Evolutionary conservation across 768 basidiomycete genomes (phyloP).

Genomic region (Chiua virens): DNA sequence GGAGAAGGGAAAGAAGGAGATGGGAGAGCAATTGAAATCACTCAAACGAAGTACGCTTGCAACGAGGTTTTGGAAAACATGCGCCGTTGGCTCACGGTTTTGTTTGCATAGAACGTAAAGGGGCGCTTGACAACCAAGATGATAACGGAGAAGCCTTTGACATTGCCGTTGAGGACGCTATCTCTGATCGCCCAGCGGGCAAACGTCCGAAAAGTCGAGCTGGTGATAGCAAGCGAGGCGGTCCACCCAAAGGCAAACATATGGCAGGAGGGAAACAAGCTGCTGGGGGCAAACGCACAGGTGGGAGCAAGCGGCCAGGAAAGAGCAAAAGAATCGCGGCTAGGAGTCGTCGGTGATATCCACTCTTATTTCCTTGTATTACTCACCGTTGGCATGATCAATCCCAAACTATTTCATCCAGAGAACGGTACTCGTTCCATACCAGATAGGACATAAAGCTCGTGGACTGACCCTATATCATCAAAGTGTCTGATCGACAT

Average conservation of each 20-base stretch:
- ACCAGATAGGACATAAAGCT: no score
- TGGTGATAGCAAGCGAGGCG: constrained; percentile 31
- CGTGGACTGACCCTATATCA: no score
- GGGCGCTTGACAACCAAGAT: constrained; percentile 66
- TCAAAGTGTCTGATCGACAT: no score
- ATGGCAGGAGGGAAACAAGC: constrained; percentile 28
- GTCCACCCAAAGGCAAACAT: constrained; percentile 41
- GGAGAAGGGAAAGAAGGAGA: constrained; percentile 85
- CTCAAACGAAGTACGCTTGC: constrained; percentile 77
- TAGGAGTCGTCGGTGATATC: constrained; percentile 33
- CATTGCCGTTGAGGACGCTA: constrained; percentile 87
- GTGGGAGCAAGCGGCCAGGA: constrained; percentile 52
- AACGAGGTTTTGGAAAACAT: not conserved
- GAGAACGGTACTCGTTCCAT: no score
- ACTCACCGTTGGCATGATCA: not conserved
- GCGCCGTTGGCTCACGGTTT: constrained; percentile 1
- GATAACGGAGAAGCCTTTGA: constrained; percentile 70
- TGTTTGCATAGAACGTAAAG: constrained; percentile 69
- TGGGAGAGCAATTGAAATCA: constrained; percentile 81
- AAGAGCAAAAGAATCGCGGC: constrained; percentile 55
- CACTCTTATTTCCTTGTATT: constrained; percentile 6
- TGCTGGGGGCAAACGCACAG: constrained; percentile 21
- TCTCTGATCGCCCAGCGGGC: constrained; percentile 65
- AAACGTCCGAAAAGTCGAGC: constrained; percentile 44
- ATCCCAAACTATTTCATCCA: not conserved